phyloP scores from a whole-genome alignment of 768 basidiomycete genomes.

The Boletus fagicola region DNA sequence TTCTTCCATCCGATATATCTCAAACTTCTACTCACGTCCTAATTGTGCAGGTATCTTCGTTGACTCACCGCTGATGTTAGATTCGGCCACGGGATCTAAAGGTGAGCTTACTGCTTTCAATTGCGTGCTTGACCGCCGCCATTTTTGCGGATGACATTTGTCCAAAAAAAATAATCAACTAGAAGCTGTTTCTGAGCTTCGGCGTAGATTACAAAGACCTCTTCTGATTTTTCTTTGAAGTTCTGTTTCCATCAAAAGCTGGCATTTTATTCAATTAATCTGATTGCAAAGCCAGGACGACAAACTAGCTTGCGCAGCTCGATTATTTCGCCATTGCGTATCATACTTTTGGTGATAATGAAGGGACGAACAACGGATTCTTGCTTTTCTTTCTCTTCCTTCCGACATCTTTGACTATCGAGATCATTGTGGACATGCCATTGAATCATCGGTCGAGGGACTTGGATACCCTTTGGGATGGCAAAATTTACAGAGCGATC shows the following conservation, averaged over 20 bases:
- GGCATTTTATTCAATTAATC: not conserved
- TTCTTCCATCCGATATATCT: not conserved
- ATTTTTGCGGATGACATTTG: constrained; percentile 22
- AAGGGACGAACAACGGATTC: not conserved
- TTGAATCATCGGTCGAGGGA: too few species aligned
- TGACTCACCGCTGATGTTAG: constrained; percentile 29
- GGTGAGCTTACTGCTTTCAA: constrained; percentile 7
- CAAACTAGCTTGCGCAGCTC: not conserved
- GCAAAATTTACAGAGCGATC: constrained; percentile 81
- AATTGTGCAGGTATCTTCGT: not conserved
- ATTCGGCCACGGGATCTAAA: not conserved
- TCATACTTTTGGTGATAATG: not conserved
- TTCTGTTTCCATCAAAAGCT: too few species aligned
- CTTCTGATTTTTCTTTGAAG: constrained; percentile 33
- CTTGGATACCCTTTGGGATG: constrained; percentile 90
- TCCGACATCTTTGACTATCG: too few species aligned
- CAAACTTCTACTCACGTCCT: not conserved
- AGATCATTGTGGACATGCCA: too few species aligned
- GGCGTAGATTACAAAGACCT: constrained; percentile 53
- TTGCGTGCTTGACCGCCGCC: not conserved
- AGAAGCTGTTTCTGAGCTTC: constrained; percentile 86
- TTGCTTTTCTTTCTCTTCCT: not conserved
- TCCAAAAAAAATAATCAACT: constrained; percentile 65
- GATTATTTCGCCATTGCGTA: not conserved
- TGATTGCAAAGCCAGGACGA: not conserved